Conservation (phyloP, 345 rosid species). For the Moricandia moricandioides region DNA sequence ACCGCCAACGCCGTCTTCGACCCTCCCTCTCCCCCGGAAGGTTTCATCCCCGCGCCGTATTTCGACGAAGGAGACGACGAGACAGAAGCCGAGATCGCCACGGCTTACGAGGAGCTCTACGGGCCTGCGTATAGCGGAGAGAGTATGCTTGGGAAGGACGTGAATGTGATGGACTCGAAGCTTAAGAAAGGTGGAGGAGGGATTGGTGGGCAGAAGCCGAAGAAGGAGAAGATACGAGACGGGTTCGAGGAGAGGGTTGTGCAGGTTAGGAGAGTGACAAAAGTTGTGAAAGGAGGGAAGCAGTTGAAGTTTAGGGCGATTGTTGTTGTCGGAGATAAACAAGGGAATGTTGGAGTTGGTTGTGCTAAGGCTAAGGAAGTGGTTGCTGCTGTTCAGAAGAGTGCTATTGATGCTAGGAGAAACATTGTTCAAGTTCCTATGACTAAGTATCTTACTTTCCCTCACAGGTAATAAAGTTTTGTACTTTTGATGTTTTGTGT, state of each 20-base stretch:
- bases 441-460: slow-evolving; percentile 89
- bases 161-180: slow-evolving; percentile 66
- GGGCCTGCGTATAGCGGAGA: slow-evolving; percentile 81
- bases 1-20: slow-evolving; percentile 51
- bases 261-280: slow-evolving; percentile 77
- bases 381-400: slow-evolving; percentile 73
- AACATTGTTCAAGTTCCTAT: slow-evolving; percentile 73
- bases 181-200: slow-evolving; percentile 46
- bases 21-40: slow-evolving; percentile 65
- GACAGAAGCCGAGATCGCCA: slow-evolving; percentile 67
- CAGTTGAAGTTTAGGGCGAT: slow-evolving; percentile 72
- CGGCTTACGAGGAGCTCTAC: slow-evolving; percentile 72
- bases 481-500: background rate
- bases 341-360: slow-evolving; percentile 83
- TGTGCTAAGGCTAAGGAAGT: slow-evolving; percentile 89
- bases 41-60: slow-evolving; percentile 49
- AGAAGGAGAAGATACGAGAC: slow-evolving; percentile 62
- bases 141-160: slow-evolving; percentile 55
- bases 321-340: slow-evolving; percentile 83
- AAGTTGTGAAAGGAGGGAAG: slow-evolving; percentile 94
- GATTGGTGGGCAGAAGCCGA: slow-evolving; percentile 44
- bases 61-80: slow-evolving; percentile 77
- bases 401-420: slow-evolving; percentile 72
- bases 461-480: slow-evolving; percentile 59
- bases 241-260: slow-evolving; percentile 91